Conservation (phyloP, 2,329 filamentous ascomycete species). For the Colletotrichum chlorophyti region DNA sequence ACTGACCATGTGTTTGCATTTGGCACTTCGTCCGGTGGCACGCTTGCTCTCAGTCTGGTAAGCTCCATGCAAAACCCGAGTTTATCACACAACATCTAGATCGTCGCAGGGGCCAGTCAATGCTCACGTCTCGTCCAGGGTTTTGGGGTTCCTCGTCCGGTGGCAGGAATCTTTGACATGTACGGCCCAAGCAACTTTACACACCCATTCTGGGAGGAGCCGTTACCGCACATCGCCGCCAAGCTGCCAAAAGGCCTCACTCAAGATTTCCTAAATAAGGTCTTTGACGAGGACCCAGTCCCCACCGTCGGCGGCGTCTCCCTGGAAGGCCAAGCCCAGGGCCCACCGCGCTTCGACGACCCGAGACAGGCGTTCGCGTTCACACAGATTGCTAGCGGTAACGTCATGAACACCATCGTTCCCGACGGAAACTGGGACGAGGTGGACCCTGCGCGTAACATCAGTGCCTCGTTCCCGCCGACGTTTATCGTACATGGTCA, state of each 20-base stretch:
- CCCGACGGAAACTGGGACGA: constrained; percentile 33
- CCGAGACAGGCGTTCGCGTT: constrained; percentile 47
- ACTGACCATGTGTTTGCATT: constrained; percentile 40
- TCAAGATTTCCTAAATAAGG: constrained; percentile 38
- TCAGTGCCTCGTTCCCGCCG: constrained; percentile 40
- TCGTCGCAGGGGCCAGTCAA: too few relatives aligned
- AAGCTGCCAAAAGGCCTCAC: constrained; percentile 36
- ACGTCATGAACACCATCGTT: constrained; percentile 41
- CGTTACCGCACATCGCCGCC: constrained; percentile 37
- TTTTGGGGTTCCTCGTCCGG: constrained; percentile 42
- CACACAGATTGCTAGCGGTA: constrained; percentile 48
- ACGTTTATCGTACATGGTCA: constrained; percentile 50
- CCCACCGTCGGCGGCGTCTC: constrained; percentile 47
- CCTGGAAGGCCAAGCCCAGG: constrained; percentile 45
- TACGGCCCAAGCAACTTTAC: constrained; percentile 49
- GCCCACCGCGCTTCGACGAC: constrained; percentile 42
- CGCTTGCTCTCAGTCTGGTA: constrained; percentile 43
- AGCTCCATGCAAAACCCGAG: constrained; percentile 6
- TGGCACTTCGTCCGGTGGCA: constrained; percentile 45
- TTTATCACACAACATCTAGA: too few relatives aligned
- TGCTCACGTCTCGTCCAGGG: constrained; percentile 35
- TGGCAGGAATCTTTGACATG: constrained; percentile 47
- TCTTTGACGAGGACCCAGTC: constrained; percentile 44
- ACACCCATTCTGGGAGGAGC: constrained; percentile 43
- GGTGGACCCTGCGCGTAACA: constrained; percentile 43